Evolutionary conservation across 805 yeast genomes (phyloP), one percentile per base, ranked within the genome.

Genomic region (Myxozyma sirexii): DNA sequence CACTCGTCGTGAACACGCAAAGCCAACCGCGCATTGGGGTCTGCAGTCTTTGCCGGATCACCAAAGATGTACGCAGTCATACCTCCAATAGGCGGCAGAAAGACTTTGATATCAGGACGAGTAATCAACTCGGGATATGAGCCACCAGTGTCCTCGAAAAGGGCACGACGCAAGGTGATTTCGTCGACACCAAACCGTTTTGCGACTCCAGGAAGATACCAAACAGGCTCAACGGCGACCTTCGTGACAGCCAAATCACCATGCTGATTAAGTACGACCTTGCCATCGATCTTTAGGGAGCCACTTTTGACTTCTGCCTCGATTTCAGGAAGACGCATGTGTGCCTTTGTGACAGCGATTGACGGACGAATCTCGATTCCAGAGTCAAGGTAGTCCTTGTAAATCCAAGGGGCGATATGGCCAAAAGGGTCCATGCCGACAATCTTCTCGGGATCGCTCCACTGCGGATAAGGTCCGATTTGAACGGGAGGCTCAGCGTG

Each of bases 171-270:
- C 49, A 84, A 76, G 50, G 82, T 82, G 17, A 70, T 72, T 68
- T 84, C 89, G 33, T 81, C 74, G 61, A 84, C 79, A 29, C 81
- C 81, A 68, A 84, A 81, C 68, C 86, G 80, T 69, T 82, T 77
- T 27, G 88, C 89, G 59, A 84, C 85, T 27, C 87, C 87, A 2
- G 89, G 89, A 58, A 84, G 75, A 67, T 82, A 80, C 88, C 89
- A 84, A 41, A 84, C 88, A 17, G 88, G 88, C 68, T 84, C 89
- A 42, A 83, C 83, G 2, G 89, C 89, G 59, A 84, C 77, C 69
- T 84, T 84, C 35, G 86, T 80, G 41, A 83, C 85, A 37, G 81
- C 81, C 69, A 84, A 73, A 64, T 84, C 88, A 66, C 89, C 89
- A 59, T 79, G 72, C 37, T 76, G 74, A 72, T 84, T 84, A 61